Evolutionary conservation across 1,284 basidiomycete genomes (phyloP).

Genomic region (Rhodotorula sp.): DNA sequence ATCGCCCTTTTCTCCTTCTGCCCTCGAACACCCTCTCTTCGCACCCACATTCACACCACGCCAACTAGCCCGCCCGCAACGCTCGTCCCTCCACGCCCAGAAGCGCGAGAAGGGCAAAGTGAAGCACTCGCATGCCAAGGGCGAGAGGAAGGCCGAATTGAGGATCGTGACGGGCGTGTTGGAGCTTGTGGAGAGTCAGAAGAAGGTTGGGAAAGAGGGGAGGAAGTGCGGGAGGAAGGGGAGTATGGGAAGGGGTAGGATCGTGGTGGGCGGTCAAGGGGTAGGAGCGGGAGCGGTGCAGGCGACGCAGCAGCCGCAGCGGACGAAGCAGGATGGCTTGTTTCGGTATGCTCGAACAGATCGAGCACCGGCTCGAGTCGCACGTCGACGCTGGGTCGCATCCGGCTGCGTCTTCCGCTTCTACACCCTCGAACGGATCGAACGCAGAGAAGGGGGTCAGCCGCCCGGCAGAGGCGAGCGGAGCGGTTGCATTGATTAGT

Average conservation of each 20-base stretch:
- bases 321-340: background rate
- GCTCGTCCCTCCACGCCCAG: background rate
- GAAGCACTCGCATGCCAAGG: background rate
- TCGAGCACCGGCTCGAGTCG: background rate
- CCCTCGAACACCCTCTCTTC: conserved; percentile 5
- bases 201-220: background rate
- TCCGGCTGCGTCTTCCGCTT: background rate
- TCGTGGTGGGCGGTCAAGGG: background rate
- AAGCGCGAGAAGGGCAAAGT: background rate
- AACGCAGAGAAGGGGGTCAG: background rate
- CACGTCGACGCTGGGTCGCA: background rate
- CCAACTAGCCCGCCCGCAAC: background rate
- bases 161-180: conserved; percentile 20
- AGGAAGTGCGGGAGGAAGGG: background rate
- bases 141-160: conserved; percentile 7
- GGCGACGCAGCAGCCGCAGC: background rate
- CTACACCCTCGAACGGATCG: background rate
- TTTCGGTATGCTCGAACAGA: background rate
- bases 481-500: background rate
- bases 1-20: background rate
- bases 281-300: background rate
- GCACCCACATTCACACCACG: conserved; percentile 1
- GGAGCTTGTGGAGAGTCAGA: background rate
- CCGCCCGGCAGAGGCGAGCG: background rate
- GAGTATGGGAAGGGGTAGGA: no score